Evolutionary conservation across 371 early-diverging fungal genomes (phyloP).

Genomic region (Mortierella sp.): DNA sequence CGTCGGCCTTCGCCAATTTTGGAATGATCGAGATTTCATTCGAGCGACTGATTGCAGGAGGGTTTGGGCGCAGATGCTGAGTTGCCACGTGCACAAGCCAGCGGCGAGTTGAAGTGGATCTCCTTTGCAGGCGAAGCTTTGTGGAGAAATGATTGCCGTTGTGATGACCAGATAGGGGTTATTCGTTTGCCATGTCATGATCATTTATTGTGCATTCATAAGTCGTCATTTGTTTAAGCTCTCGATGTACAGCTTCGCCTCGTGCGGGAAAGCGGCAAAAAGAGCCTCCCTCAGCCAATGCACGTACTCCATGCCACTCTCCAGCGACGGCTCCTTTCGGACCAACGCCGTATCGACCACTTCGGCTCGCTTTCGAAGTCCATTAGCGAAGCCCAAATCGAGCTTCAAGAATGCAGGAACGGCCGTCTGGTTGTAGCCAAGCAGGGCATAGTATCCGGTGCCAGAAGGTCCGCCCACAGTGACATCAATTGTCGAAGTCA

Average conservation of each 20-base stretch:
- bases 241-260: slow-evolving; percentile 29
- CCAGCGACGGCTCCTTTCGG: slow-evolving; percentile 15
- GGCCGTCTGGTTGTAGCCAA: slow-evolving; percentile 26
- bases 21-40: no score
- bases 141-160: no score
- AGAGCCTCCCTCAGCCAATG: slow-evolving; percentile 30
- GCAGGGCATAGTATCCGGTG: slow-evolving; percentile 9
- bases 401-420: slow-evolving; percentile 44
- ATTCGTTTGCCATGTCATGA: no score
- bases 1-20: no score
- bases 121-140: no score
- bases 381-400: slow-evolving; percentile 16
- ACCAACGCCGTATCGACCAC: not conserved
- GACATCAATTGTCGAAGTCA: slow-evolving; percentile 22
- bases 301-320: slow-evolving; percentile 13
- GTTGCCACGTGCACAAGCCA: no score
- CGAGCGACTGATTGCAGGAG: no score
- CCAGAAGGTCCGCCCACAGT: slow-evolving; percentile 25
- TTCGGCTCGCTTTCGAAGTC: slow-evolving; percentile 4
- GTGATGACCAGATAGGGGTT: no score
- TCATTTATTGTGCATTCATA: no score
- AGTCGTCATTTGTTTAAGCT: slow-evolving; percentile 7
- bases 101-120: no score
- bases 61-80: no score
- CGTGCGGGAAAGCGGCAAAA: slow-evolving; percentile 32